Evolutionary conservation across 345 rosid genomes (phyloP).

Genomic region (Sisymbrium irio): DNA sequence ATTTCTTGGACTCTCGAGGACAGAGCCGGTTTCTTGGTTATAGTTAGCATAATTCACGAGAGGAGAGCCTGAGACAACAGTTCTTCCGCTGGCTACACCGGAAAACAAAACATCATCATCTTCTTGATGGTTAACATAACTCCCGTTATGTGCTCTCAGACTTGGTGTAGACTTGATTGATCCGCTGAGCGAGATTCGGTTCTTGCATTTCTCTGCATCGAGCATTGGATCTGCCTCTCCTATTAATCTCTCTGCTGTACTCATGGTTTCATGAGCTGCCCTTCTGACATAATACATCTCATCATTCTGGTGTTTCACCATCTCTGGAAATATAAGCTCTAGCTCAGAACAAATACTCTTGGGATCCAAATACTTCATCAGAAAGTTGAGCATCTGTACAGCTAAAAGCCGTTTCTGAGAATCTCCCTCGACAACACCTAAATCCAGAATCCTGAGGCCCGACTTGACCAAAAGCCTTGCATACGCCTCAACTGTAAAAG

Average conservation of each 20-base stretch:
- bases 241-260: slow-evolving; percentile 66
- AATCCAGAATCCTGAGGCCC: slow-evolving; percentile 61
- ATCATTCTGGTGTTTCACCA: slow-evolving; percentile 86
- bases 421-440: slow-evolving; percentile 62
- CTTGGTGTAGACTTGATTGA: slow-evolving; percentile 50
- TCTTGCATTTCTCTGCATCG: slow-evolving; percentile 37
- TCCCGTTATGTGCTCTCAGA: slow-evolving; percentile 48
- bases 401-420: slow-evolving; percentile 77
- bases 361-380: slow-evolving; percentile 84
- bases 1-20: slow-evolving; percentile 44
- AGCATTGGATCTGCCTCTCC: slow-evolving; percentile 45
- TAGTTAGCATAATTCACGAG: slow-evolving; percentile 36
- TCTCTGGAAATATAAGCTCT: slow-evolving; percentile 58
- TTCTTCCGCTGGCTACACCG: slow-evolving; percentile 46
- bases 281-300: slow-evolving; percentile 73
- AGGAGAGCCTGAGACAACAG: slow-evolving; percentile 40
- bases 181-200: slow-evolving; percentile 1
- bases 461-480: slow-evolving; percentile 77
- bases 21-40: slow-evolving; percentile 47
- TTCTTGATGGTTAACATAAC: slow-evolving; percentile 62
- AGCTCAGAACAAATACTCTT: slow-evolving; percentile 77
- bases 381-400: slow-evolving; percentile 87
- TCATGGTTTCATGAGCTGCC: slow-evolving; percentile 85
- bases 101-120: slow-evolving; percentile 78
- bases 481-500: slow-evolving; percentile 83